Evolutionary conservation across 257 asterid genomes (phyloP).

Genomic region (Nicotiana tabacum): DNA sequence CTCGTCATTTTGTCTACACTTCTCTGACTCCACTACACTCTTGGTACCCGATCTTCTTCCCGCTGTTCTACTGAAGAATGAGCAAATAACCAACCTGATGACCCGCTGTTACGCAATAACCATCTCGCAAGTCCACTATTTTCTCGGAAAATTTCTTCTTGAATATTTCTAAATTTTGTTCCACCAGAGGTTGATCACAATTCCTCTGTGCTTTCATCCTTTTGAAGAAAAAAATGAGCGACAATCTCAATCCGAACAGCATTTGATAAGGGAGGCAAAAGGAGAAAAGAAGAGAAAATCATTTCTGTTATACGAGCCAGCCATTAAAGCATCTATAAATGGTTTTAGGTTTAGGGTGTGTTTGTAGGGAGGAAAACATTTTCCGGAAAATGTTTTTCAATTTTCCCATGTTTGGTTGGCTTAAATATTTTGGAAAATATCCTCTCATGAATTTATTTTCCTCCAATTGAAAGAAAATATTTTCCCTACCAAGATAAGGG

Average conservation of each 20-base stretch:
- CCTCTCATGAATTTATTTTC: no score
- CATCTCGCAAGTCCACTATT: neutral
- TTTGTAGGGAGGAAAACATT: no score
- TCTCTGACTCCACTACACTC: neutral
- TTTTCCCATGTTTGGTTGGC: no score
- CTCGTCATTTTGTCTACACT: neutral
- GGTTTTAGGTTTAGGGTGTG: neutral
- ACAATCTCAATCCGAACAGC: neutral
- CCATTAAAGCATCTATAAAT: neutral
- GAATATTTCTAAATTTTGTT: neutral
- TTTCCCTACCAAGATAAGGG: no score
- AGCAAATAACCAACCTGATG: neutral
- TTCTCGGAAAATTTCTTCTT: neutral
- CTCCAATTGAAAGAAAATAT: no score
- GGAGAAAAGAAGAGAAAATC: neutral
- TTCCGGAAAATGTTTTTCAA: no score
- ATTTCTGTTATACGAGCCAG: neutral
- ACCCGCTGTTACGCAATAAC: neutral
- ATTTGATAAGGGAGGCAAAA: neutral
- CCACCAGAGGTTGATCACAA: neutral
- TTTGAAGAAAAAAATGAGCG: slow-evolving; percentile 1
- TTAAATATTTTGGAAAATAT: no score
- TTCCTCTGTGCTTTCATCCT: neutral
- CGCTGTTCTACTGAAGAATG: neutral
- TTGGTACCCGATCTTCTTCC: neutral